Conservation (phyloP, 2,329 filamentous ascomycete species). For the Ophiostoma tasmaniense region DNA sequence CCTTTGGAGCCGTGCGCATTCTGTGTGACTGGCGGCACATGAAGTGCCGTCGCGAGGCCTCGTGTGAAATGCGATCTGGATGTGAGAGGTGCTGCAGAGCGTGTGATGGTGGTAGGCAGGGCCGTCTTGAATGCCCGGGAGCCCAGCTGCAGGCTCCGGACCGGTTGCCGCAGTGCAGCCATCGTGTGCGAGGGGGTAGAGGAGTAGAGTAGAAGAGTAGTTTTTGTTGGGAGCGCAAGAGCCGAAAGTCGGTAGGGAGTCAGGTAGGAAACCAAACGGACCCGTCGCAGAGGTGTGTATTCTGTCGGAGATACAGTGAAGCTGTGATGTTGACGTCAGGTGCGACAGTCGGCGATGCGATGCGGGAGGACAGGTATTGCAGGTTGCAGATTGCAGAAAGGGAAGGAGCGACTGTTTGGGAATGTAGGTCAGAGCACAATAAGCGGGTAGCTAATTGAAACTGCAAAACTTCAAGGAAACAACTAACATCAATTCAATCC, state of each 20-base stretch:
- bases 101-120: neutral
- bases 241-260: neutral
- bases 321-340: neutral
- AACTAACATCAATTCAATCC: neutral
- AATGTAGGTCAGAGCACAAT: neutral
- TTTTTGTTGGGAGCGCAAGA: neutral
- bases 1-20: conserved; percentile 61
- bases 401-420: neutral
- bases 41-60: conserved; percentile 45
- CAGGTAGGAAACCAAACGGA: neutral
- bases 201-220: neutral
- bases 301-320: neutral
- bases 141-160: conserved; percentile 18
- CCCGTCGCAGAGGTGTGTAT: neutral
- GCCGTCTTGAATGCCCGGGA: neutral
- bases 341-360: neutral
- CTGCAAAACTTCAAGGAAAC: neutral
- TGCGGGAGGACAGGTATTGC: neutral
- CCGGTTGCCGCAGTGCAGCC: conserved; percentile 30
- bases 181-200: conserved; percentile 5
- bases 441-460: neutral
- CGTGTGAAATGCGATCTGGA: conserved; percentile 23
- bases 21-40: conserved; percentile 69
- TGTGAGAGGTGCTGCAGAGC: conserved; percentile 18
- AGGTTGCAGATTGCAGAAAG: neutral